A percentile compares a stretch with the other conserved stretches of the same genome.
These are phyloP conservation scores for Typha latifolia DNA, from an alignment of 176 grass and related monocot genomes.

Conservation along the genomic window DNA sequence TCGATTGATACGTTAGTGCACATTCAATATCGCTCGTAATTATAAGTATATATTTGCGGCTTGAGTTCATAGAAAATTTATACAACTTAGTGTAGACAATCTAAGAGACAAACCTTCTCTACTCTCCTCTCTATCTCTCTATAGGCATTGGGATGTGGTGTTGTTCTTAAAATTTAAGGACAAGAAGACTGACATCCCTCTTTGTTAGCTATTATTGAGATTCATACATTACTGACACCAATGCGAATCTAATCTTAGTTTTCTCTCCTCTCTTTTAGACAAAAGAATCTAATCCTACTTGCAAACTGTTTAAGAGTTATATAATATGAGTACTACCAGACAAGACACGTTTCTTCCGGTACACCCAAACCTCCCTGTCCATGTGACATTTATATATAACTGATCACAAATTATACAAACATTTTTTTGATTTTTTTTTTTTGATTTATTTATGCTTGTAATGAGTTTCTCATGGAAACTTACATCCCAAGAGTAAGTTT, in stretches of 20 bases:
- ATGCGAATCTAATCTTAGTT: slow-evolving; percentile 4
- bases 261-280: no score
- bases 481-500: not conserved
- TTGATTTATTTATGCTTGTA: not conserved
- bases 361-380: slow-evolving; percentile 9
- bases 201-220: not conserved
- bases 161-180: not conserved
- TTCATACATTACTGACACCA: not conserved
- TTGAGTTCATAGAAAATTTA: no score
- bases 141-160: not conserved
- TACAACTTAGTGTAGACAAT: no score
- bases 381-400: slow-evolving; percentile 16
- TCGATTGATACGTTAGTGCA: no score
- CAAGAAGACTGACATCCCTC: not conserved
- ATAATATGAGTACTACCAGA: slow-evolving; percentile 12
- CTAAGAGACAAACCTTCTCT: no score
- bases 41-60: no score
- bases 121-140: no score
- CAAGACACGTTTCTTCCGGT: slow-evolving; percentile 54
- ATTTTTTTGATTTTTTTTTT: not conserved
- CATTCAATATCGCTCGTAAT: no score
- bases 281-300: not conserved
- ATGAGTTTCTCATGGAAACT: not conserved
- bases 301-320: not conserved
- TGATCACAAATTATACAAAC: slow-evolving; percentile 14